These are phyloP conservation scores for Epichloe uncinata DNA, from an alignment of 2,329 filamentous ascomycete species.

Conservation along the genomic window DNA sequence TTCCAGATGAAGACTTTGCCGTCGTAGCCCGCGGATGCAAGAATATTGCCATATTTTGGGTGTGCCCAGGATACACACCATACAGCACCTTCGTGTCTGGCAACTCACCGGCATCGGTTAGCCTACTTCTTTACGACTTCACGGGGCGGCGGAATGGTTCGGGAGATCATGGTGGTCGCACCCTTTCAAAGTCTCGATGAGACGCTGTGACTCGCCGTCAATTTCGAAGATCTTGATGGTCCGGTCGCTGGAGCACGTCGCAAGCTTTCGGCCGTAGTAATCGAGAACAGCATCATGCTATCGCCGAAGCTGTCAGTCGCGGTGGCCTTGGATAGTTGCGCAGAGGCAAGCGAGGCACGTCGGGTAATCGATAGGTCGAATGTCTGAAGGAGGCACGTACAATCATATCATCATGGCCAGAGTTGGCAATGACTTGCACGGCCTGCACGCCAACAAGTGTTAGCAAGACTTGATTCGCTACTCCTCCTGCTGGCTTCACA, in stretches of 20 bases:
- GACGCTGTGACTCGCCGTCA: conserved; percentile 77
- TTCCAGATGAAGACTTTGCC: conserved; percentile 98
- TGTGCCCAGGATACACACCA: conserved; percentile 98
- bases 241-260: conserved; percentile 94
- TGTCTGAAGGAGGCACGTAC: conserved; percentile 44
- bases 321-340: background rate
- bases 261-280: conserved; percentile 92
- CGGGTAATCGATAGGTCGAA: background rate
- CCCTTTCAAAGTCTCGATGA: conserved; percentile 92
- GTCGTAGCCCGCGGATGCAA: conserved; percentile 90
- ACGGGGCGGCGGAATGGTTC: too few relatives aligned
- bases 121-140: background rate
- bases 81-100: conserved; percentile 87
- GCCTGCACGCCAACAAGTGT: conserved; percentile 19
- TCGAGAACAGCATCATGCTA: conserved; percentile 97
- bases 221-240: conserved; percentile 99
- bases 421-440: conserved; percentile 31
- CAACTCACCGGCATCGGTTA: conserved; percentile 4
- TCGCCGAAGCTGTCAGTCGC: conserved; percentile 8
- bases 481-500: too few relatives aligned
- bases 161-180: conserved; percentile 27
- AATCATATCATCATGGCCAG: conserved; percentile 94
- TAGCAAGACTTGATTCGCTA: conserved; percentile 8
- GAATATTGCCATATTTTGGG: conserved; percentile 95
- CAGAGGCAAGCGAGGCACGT: background rate